Evolutionary conservation across 2,329 filamentous ascomycete genomes (phyloP), one percentile per base, ranked within the genome.

Genomic region (Chrysoporthe puriensis): DNA sequence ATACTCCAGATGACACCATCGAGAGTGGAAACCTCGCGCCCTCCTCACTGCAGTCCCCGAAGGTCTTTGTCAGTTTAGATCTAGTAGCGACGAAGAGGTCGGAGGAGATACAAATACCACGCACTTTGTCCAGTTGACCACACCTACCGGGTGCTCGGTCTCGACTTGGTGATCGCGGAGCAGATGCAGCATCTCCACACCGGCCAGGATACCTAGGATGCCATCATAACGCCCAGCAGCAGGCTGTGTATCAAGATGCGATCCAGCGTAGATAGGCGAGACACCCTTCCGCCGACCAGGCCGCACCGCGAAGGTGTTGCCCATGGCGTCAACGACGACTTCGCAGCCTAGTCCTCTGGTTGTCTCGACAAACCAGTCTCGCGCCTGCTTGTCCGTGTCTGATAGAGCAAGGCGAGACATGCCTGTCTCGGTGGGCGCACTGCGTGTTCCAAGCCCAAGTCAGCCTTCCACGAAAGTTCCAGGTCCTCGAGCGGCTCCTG

Each of bases 101-200:
- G 4, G 21, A 9, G 11, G 54, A n/a, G 18, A 21, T 14, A 42
- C 5, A 40, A 16, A 16, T 34, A 2, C 7, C 7, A 67, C 78
- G 69, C 73, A 87, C 84, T 92, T 92, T 2, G 90, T 94, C 90
- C 90, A 93, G 74, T 94, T 93, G 2, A 94, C 87, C 0, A 94
- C 86, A 0, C 91, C 91, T 0, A 94, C 84, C 1, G 90, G 89
- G 50, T 87, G 91, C 57, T 90, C 85, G 0, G 92, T 94, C 74
- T 91, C 85, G 1, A 91, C 81, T 32, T 85, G 81, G 69, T 89
- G 85, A 21, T 94, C 91, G 5, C 89, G 83, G 57, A 96, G 80
- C 0, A 88, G 84, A 68, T 84, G 86, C 16, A 96, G 79, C 76
- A 91, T 89, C 78, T 96, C 92, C 0, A 96, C 81, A 0, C 89